Percentiles rank a stretch among this genome's conserved stretches.
phyloP scores from a whole-genome alignment of 2,329 filamentous ascomycete genomes.

The Pyrenophora tritici-repentis region DNA sequence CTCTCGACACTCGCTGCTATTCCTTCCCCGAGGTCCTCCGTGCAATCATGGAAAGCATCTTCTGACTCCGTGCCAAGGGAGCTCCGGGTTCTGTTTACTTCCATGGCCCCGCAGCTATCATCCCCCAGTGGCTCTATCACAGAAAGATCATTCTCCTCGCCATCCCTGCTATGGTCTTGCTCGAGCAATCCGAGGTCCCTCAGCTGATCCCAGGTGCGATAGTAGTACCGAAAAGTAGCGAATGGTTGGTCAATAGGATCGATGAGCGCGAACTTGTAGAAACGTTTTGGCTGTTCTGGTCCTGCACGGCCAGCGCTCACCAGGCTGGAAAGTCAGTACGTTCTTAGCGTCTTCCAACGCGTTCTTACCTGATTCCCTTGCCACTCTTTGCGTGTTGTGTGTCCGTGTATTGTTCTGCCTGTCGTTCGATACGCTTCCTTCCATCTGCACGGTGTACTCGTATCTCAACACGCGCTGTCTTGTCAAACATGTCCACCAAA shows the following conservation, averaged over 20 bases:
- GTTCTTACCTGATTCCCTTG: conserved; percentile 40
- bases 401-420: conserved; percentile 30
- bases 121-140: conserved; percentile 34
- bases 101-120: background rate
- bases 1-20: background rate
- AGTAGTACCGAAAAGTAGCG: conserved; percentile 52
- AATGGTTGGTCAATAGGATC: conserved; percentile 56
- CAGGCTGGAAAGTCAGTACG: conserved; percentile 38
- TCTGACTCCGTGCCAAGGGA: background rate
- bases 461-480: conserved; percentile 48
- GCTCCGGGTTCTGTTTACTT: background rate
- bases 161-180: conserved; percentile 12
- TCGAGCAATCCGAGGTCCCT: conserved; percentile 29
- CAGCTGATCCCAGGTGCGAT: conserved; percentile 40
- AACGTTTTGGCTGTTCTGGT: conserved; percentile 49
- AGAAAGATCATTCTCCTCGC: conserved; percentile 27
- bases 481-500: conserved; percentile 23
- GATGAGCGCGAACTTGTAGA: conserved; percentile 56
- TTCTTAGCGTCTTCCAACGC: background rate
- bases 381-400: conserved; percentile 25
- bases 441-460: conserved; percentile 49
- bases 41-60: too few relatives aligned
- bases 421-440: conserved; percentile 45
- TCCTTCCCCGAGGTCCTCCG: too few relatives aligned
- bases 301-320: conserved; percentile 46